Evolutionary conservation across 2,329 filamentous ascomycete genomes (phyloP), one percentile per base, ranked within the genome.

Genomic region (Teratosphaeria zuluensis): DNA sequence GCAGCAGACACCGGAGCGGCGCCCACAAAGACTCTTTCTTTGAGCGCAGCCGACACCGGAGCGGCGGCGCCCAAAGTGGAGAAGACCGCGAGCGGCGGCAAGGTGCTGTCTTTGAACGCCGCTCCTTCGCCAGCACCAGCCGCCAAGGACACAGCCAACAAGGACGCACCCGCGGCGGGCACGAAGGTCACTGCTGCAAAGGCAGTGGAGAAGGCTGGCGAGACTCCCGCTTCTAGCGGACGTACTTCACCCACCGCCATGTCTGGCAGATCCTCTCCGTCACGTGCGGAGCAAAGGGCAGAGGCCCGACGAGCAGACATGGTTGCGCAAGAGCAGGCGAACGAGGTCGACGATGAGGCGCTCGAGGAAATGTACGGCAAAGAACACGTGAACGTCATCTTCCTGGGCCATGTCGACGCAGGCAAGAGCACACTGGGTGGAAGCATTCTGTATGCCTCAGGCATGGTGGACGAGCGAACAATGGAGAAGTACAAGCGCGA

Each of bases 401-500:
- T 97, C 77, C 88, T 97, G 70, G 92, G 94, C 56, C 94, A 99
- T 81, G 95, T 99, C 68, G 94, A 99, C 78, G 94, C 94, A 56
- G 94, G 94, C 68, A 99, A 99, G 79, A 96, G 91, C 46, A 99
- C 94, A 2, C 81, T 99, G 5, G 94, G 94, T 72, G 94, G 94
- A 55, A 89, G 89, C 56, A 95, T 99, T 63, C 81, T 99, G 14
- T 96, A 94, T 74, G 85, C 85, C 56, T 96, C 92, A 4, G 94
- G 94, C 61, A 99, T 97, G 94, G 94, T 99, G n/a, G 95, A 99
- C 70, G 91, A 99, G 76, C 85, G 94, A 73, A 99, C 94, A 38
- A 84, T 99, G 81, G 94, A 99, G 57, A 99, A 99, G 77, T 96
- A 96, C 81, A 96, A 92, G 83, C 85, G 84, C 67, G 95, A 99